Evolutionary conservation across 306 rosid genomes (phyloP).

Genomic region (Trifolium repens): DNA sequence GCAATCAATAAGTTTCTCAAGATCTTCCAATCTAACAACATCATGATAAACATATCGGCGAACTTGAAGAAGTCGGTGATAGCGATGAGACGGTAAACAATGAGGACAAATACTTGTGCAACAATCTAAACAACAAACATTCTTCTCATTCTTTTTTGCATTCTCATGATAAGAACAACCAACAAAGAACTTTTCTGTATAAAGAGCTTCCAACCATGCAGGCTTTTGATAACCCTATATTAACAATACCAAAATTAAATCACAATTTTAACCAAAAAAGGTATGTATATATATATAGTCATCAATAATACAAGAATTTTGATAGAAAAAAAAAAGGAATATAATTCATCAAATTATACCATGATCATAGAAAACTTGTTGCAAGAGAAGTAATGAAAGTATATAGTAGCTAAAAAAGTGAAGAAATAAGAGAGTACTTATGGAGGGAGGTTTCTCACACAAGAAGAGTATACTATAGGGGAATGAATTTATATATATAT

Average conservation of each 20-base stretch:
- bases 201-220: constrained; percentile 98
- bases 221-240: constrained; percentile 83
- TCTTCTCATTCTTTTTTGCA: constrained; percentile 90
- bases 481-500: background rate
- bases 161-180: constrained; percentile 80
- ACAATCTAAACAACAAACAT: constrained; percentile 93
- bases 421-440: background rate
- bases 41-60: constrained; percentile 98
- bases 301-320: background rate
- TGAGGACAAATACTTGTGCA: constrained; percentile 94
- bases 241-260: background rate
- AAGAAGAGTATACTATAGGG: background rate
- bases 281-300: background rate
- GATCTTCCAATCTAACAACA: constrained; percentile 92
- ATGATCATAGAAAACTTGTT: constrained; percentile 59
- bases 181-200: constrained; percentile 75
- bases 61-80: constrained; percentile 92
- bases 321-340: constrained; percentile 7
- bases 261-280: constrained; percentile 22
- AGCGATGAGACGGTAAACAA: constrained; percentile 87
- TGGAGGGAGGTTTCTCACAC: background rate
- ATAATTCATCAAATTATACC: constrained; percentile 56
- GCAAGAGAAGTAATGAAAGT: constrained; percentile 11
- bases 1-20: constrained; percentile 91
- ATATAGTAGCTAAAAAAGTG: background rate